phyloP scores from a whole-genome alignment of 1,284 basidiomycete genomes.

The Ustilago tritici region DNA sequence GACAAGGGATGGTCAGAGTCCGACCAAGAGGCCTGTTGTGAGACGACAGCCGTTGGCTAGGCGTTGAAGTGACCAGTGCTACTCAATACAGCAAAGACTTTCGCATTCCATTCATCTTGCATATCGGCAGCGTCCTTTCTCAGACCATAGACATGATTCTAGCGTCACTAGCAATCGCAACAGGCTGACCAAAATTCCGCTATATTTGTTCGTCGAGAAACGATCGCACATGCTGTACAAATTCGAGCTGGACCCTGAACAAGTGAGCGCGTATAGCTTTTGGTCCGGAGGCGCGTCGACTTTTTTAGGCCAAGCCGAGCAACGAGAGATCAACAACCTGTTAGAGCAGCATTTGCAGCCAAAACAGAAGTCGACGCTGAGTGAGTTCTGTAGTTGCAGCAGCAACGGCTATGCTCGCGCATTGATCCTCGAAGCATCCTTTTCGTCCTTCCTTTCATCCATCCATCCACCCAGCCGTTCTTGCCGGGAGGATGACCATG shows the following conservation, averaged over 20 bases:
- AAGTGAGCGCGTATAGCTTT: conserved; percentile 5
- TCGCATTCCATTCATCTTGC: neutral
- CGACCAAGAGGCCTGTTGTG: conserved; percentile 42
- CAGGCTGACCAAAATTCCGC: neutral
- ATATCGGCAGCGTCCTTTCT: neutral
- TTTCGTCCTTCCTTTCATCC: conserved; percentile 8
- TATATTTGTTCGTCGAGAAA: neutral
- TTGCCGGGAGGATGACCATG: neutral
- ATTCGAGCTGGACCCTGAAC: conserved; percentile 18
- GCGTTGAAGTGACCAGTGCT: conserved; percentile 7
- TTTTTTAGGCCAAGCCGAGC: neutral
- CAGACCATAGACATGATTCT: neutral
- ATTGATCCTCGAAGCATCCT: neutral
- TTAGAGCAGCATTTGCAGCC: neutral
- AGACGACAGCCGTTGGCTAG: conserved; percentile 44
- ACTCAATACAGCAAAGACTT: neutral
- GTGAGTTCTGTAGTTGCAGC: neutral
- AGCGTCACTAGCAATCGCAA: neutral
- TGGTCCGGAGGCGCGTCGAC: conserved; percentile 11
- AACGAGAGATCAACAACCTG: neutral
- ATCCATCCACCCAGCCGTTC: conserved; percentile 7
- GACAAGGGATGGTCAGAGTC: conserved; percentile 44
- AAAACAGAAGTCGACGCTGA: conserved; percentile 16
- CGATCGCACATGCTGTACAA: neutral
- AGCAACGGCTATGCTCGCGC: neutral